Base-by-base conservation (phyloP, 176 grass and related monocot species). In the Rhynchospora breviuscula region DNA sequence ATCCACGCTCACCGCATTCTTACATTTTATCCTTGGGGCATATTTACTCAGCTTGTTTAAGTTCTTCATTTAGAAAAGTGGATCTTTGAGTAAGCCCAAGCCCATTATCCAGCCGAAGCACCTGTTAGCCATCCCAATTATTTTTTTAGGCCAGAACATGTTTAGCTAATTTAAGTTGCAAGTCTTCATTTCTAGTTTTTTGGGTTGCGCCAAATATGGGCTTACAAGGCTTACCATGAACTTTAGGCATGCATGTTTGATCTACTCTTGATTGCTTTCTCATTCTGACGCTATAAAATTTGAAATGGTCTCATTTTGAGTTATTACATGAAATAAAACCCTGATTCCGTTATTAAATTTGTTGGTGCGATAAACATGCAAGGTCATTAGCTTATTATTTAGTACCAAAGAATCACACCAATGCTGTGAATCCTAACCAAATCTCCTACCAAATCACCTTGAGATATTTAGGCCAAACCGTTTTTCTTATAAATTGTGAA, bases 1-100 rank as follows among this genome's bases (percentile, higher is more conserved):
- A 93, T 98, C 93, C 89, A 91, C 86, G 88, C 86, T 93, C 93
- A 93, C 89, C 89, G 89, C 89, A 86, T 14, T 29, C 19, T 25
- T n/a, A n/a, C 0, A 18, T 15, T 10, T 2, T 0, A 7, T 53
- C 0, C 14, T 53, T 53, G 26, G 26, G 26, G 1, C 26, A 29
- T 29, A 29, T 29, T 29, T 29, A 29, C 26, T 29, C 26, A 29
- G 26, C 26, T 29, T n/a, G n/a, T n/a, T n/a, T n/a, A n/a, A n/a
- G n/a, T n/a, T n/a, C n/a, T n/a, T n/a, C n/a, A n/a, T n/a, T n/a
- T n/a, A n/a, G 26, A 29, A 29, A 29, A 29, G 26, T 29, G 26
- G 26, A 29, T 29, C 26, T 29, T 40, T 40, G 35, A 40, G 3
- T 40, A 40, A 40, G 35, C 1, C 35, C 35, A 40, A 40, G 35